These are phyloP conservation scores for Eucalyptus shirleyi DNA, from an alignment of 345 rosid species.

Conservation along the genomic window DNA sequence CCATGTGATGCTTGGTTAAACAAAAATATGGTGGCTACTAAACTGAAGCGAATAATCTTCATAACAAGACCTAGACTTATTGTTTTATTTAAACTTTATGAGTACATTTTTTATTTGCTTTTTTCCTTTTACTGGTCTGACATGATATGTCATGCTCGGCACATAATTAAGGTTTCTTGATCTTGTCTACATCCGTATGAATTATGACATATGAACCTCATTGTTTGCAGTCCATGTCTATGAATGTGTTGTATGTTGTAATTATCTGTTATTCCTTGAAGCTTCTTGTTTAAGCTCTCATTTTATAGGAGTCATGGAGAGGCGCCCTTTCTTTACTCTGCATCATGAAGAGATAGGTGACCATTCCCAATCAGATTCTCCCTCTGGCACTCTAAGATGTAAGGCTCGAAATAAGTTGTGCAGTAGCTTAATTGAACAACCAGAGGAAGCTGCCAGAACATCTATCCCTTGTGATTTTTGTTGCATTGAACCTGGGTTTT, in stretches of 20 bases:
- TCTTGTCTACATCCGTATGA: not conserved
- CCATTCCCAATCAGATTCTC: constrained; percentile 7
- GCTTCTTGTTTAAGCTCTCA: not conserved
- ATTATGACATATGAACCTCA: not conserved
- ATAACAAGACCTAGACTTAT: not conserved
- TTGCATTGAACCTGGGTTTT: constrained; percentile 60
- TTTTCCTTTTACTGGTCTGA: not conserved
- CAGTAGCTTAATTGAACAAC: constrained; percentile 19
- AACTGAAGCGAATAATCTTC: not conserved
- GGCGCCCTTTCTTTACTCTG: not conserved
- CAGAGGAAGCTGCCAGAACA: constrained; percentile 8
- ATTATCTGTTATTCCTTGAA: not conserved
- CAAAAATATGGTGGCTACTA: not conserved
- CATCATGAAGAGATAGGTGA: constrained; percentile 20
- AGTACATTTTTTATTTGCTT: not conserved
- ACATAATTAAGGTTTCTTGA: not conserved
- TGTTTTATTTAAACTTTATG: not conserved
- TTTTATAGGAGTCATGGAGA: not conserved
- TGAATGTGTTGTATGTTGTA: not conserved
- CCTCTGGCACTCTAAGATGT: constrained; percentile 23
- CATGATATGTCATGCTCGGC: not conserved
- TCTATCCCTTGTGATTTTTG: constrained; percentile 71
- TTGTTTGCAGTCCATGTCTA: not conserved
- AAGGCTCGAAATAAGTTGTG: constrained; percentile 68
- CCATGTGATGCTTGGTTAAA: not conserved